Evolutionary conservation across 164 flowering plant species (phyloP).

Genomic region (Chloranthus sessilifolius): DNA sequence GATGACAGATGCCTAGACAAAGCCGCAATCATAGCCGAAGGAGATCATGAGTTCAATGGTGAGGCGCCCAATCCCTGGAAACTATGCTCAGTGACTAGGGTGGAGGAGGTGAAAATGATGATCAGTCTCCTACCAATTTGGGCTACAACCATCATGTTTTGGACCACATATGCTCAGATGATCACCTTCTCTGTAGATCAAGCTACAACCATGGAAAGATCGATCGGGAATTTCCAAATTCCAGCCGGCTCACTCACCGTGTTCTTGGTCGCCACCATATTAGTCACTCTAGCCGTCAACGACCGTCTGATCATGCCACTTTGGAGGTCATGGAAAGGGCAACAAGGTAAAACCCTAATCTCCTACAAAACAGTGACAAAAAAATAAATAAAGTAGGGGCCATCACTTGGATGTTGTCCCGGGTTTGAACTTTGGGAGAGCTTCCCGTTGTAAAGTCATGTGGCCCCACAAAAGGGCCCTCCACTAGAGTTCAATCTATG

Average conservation of each 20-base stretch:
- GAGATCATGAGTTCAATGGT: constrained; percentile 8
- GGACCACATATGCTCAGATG: constrained; percentile 99
- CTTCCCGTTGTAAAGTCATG: no score
- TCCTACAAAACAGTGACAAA: no score
- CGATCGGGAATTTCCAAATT: constrained; percentile 58
- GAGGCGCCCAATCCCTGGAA: constrained; percentile 76
- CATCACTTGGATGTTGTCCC: no score
- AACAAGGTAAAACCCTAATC: constrained; percentile 68
- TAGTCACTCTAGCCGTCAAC: constrained; percentile 55
- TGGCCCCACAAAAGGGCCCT: no score
- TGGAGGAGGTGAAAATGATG: constrained; percentile 95
- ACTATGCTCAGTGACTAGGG: constrained; percentile 67
- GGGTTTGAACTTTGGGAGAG: no score
- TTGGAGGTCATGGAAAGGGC: constrained; percentile 74
- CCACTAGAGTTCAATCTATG: no score
- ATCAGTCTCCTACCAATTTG: constrained; percentile 84
- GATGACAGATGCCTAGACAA: constrained; percentile 77
- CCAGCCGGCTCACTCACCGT: constrained; percentile 93
- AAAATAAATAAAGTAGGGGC: no score
- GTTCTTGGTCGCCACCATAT: constrained; percentile 74
- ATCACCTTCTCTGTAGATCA: constrained; percentile 91
- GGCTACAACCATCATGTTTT: constrained; percentile 88
- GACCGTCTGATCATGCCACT: constrained; percentile 78
- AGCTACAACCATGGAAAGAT: constrained; percentile 74
- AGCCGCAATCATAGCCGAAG: constrained; percentile 63